Conservation (phyloP, 2,329 filamentous ascomycete species). For the Dothistroma septosporum region DNA sequence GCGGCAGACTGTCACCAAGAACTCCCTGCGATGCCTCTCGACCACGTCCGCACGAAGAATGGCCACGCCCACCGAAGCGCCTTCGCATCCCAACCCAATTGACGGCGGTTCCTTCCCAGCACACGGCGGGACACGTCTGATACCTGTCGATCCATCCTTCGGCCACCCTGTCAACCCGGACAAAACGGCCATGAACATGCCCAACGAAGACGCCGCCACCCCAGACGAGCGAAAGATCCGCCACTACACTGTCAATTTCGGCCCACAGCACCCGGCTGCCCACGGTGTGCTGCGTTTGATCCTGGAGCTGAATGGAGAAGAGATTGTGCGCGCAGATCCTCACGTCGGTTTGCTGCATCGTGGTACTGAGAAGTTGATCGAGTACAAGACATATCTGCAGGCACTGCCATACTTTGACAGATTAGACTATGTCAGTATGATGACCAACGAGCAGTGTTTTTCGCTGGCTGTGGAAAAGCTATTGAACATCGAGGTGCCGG, state of each 20-base stretch:
- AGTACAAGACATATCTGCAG: slow-evolving; percentile 99
- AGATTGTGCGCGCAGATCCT: slow-evolving; percentile 92
- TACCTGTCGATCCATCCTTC: slow-evolving; percentile 64
- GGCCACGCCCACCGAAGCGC: slow-evolving; percentile 49
- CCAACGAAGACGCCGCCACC: slow-evolving; percentile 43
- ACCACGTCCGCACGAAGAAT: slow-evolving; percentile 60
- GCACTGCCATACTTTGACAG: slow-evolving; percentile 98
- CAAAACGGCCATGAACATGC: slow-evolving; percentile 43
- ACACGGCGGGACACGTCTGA: slow-evolving; percentile 56
- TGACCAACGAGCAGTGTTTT: slow-evolving; percentile 99
- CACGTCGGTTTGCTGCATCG: slow-evolving; percentile 95
- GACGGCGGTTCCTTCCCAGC: slow-evolving; percentile 21
- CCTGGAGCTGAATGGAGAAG: slow-evolving; percentile 94
- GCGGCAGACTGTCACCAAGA: slow-evolving; percentile 34
- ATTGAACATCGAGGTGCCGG: slow-evolving; percentile 91
- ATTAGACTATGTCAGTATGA: slow-evolving; percentile 99
- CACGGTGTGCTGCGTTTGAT: slow-evolving; percentile 98
- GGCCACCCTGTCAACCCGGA: slow-evolving; percentile 44
- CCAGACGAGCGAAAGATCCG: slow-evolving; percentile 76
- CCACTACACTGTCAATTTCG: slow-evolving; percentile 99
- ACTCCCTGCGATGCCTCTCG: slow-evolving; percentile 58
- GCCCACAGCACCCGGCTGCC: slow-evolving; percentile 95
- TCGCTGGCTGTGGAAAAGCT: slow-evolving; percentile 95
- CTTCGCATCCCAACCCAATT: slow-evolving; percentile 12
- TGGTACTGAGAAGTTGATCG: slow-evolving; percentile 98